Conservation (phyloP, 441 rosid genomes). For the Pelargonium citronellum region DNA sequence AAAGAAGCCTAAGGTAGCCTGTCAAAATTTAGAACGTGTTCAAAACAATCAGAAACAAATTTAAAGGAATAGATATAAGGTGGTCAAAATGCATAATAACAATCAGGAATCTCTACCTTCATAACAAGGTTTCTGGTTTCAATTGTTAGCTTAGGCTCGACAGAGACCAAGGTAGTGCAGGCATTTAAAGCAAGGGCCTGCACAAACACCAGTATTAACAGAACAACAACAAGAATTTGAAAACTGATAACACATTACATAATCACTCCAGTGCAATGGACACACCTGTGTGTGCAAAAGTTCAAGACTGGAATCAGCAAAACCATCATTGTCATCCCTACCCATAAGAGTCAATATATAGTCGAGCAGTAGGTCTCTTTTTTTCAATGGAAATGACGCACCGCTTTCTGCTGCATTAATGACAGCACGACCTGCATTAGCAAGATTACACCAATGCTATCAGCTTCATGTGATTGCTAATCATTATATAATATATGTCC, state of each 20-base stretch:
- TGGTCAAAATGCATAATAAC: conserved; percentile 1
- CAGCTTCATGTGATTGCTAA: conserved; percentile 19
- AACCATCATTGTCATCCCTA: conserved; percentile 71
- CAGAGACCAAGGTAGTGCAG: conserved; percentile 95
- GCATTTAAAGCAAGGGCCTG: conserved; percentile 97
- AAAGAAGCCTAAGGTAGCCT: conserved; percentile 99
- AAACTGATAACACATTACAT: conserved; percentile 4
- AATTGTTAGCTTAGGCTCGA: conserved; percentile 88
- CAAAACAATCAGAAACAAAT: conserved; percentile 9
- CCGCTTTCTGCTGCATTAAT: conserved; percentile 92
- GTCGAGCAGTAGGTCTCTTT: conserved; percentile 83
- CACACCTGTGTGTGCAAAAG: conserved; percentile 78
- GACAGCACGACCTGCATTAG: conserved; percentile 78
- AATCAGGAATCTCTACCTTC: conserved; percentile 54
- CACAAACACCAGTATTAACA: conserved; percentile 26
- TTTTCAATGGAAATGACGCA: conserved; percentile 78
- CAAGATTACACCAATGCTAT: conserved; percentile 12
- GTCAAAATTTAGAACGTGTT: conserved; percentile 26
- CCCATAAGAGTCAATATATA: conserved; percentile 97
- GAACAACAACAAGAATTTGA: background rate
- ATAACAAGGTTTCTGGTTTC: conserved; percentile 93
- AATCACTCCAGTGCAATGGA: conserved; percentile 25
- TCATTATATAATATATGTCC: conserved; percentile 9
- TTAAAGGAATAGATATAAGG: background rate
- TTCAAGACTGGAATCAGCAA: conserved; percentile 90